phyloP scores from a whole-genome alignment of 306 rosid species.

The Casuarina cunninghamiana region DNA sequence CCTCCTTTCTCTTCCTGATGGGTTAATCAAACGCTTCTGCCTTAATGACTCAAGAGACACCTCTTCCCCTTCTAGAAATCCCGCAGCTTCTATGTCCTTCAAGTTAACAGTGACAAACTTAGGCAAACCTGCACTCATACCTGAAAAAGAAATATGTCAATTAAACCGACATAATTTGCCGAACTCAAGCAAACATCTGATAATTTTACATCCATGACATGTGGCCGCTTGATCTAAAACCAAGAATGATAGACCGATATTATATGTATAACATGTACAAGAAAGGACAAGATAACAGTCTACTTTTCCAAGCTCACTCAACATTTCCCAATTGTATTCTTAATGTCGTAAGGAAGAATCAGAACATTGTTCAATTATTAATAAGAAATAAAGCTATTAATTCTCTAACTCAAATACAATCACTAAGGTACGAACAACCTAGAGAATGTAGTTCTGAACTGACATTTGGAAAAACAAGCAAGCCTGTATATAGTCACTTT shows the following conservation, averaged over 20 bases:
- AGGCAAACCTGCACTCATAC: conserved; percentile 89
- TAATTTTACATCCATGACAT: too few relatives aligned
- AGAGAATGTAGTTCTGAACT: neutral
- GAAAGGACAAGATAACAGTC: neutral
- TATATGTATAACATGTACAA: too few relatives aligned
- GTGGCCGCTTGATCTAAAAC: too few relatives aligned
- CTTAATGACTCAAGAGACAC: conserved; percentile 77
- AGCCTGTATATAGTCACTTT: neutral
- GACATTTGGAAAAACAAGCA: neutral
- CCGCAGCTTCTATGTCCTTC: conserved; percentile 76
- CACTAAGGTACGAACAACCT: neutral
- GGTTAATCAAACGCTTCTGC: conserved; percentile 78
- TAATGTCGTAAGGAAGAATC: neutral
- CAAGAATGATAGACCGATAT: too few relatives aligned
- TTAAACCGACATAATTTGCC: neutral
- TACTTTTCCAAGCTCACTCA: neutral
- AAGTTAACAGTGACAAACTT: conserved; percentile 87
- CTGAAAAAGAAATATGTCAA: conserved; percentile 32
- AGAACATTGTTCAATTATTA: neutral
- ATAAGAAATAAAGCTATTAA: neutral
- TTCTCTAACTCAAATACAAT: neutral
- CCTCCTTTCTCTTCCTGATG: conserved; percentile 88
- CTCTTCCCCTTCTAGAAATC: conserved; percentile 89
- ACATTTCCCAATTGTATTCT: neutral
- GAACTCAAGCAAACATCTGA: neutral